Evolutionary conservation across 306 rosid species (phyloP).

Genomic region (Oxytropis ochrocephala): DNA sequence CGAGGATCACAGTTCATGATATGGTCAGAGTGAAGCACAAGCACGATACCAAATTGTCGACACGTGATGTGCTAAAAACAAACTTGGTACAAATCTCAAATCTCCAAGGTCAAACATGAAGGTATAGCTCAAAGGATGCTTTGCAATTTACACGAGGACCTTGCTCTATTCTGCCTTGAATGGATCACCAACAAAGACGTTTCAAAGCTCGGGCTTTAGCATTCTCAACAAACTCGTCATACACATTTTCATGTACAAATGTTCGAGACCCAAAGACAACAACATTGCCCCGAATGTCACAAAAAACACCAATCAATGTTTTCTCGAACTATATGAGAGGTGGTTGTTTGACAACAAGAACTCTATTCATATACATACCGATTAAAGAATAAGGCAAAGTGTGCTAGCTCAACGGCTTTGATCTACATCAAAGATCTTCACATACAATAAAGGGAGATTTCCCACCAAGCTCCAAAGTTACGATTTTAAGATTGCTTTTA

Average conservation of each 20-base stretch:
- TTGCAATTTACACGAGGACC: conserved; percentile 81
- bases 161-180: conserved; percentile 73
- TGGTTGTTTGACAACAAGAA: too few relatives aligned
- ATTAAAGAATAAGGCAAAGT: too few relatives aligned
- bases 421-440: too few relatives aligned
- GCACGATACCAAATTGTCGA: neutral
- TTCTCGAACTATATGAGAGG: neutral
- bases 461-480: conserved; percentile 90
- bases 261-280: conserved; percentile 95
- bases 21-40: neutral
- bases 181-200: conserved; percentile 88
- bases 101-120: too few relatives aligned
- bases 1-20: neutral
- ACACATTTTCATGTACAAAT: conserved; percentile 69
- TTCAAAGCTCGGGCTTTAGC: conserved; percentile 71
- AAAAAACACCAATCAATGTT: conserved; percentile 9
- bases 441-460: too few relatives aligned
- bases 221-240: conserved; percentile 79
- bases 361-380: too few relatives aligned
- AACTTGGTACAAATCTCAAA: too few relatives aligned
- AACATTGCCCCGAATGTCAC: conserved; percentile 82
- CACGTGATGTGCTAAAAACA: neutral
- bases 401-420: too few relatives aligned
- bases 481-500: conserved; percentile 78
- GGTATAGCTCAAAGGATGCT: neutral